Evolutionary conservation across 306 rosid species (phyloP).

Genomic region (Rosa persica): DNA sequence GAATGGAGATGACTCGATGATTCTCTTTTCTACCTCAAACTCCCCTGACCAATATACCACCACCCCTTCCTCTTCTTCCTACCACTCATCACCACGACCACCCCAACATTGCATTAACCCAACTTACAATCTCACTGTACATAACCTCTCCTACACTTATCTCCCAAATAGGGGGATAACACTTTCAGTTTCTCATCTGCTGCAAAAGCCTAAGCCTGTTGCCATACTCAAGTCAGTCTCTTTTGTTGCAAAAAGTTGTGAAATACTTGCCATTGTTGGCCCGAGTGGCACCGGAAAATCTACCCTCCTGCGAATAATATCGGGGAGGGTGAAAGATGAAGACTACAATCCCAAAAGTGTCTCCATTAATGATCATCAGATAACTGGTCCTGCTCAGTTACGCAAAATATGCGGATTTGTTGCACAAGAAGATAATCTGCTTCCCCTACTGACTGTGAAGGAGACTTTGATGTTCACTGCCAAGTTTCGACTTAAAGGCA

Average conservation of each 20-base stretch:
- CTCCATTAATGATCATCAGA: constrained; percentile 49
- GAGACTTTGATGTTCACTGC: constrained; percentile 77
- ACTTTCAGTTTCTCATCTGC: constrained; percentile 35
- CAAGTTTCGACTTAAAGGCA: constrained; percentile 61
- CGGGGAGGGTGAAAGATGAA: constrained; percentile 54
- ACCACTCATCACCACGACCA: constrained; percentile 49
- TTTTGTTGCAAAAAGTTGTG: constrained; percentile 62
- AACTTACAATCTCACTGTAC: constrained; percentile 44
- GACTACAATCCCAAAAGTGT: constrained; percentile 54
- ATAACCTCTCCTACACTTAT: constrained; percentile 56
- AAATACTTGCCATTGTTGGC: constrained; percentile 80
- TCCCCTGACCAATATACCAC: constrained; percentile 59
- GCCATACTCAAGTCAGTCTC: constrained; percentile 73
- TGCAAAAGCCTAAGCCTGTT: constrained; percentile 46
- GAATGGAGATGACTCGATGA: constrained; percentile 45
- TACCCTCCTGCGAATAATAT: constrained; percentile 59
- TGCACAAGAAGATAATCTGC: constrained; percentile 77
- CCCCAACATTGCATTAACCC: constrained; percentile 24
- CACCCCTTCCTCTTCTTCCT: constrained; percentile 54
- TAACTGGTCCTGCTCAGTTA: constrained; percentile 56
- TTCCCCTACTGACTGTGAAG: constrained; percentile 83
- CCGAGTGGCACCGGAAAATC: constrained; percentile 96
- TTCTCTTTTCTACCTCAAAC: constrained; percentile 58
- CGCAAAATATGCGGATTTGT: constrained; percentile 79
- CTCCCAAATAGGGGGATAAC: constrained; percentile 38